These are phyloP conservation scores for Micractinium conductrix DNA, from an alignment of 139 green algal species.

Conservation along the genomic window DNA sequence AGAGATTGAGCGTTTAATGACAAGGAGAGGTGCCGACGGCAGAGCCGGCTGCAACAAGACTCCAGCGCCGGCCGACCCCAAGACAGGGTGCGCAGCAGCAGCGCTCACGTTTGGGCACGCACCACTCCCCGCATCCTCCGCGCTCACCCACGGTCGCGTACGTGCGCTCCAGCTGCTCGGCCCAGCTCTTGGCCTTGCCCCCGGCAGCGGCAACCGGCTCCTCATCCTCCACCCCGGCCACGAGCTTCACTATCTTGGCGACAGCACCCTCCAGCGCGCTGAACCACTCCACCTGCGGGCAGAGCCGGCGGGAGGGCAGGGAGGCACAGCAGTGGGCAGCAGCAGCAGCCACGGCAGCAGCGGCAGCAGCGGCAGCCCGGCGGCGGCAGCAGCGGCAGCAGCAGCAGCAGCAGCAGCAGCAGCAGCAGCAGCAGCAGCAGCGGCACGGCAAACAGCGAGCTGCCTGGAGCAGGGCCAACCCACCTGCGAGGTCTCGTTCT, in stretches of 20 bases:
- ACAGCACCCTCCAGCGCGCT: slow-evolving; percentile 82
- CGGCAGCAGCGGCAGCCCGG: neutral
- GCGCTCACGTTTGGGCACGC: neutral
- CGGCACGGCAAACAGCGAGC: neutral
- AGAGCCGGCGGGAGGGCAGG: neutral
- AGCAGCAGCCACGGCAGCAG: too few relatives aligned
- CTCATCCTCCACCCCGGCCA: slow-evolving; percentile 79
- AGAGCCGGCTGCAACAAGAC: too few relatives aligned
- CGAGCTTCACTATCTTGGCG: slow-evolving; percentile 64
- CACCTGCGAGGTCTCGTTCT: slow-evolving; percentile 87
- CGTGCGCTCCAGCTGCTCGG: slow-evolving; percentile 44
- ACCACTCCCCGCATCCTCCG: neutral
- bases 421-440: neutral
- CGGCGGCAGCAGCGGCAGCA: too few relatives aligned
- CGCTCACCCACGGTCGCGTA: slow-evolving; percentile 23
- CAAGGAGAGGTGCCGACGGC: too few relatives aligned
- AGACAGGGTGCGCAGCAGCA: too few relatives aligned
- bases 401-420: too few relatives aligned
- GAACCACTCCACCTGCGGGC: slow-evolving; percentile 83
- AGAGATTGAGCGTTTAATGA: too few relatives aligned
- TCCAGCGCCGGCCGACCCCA: too few relatives aligned
- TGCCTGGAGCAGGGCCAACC: neutral
- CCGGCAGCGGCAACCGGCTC: slow-evolving; percentile 12
- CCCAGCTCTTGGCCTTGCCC: slow-evolving; percentile 32
- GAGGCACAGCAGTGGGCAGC: too few relatives aligned